Percentiles rank a stretch among this genome's conserved stretches.
phyloP scores from a whole-genome alignment of 768 basidiomycete genomes.

The Panaeolus papilionaceus region DNA sequence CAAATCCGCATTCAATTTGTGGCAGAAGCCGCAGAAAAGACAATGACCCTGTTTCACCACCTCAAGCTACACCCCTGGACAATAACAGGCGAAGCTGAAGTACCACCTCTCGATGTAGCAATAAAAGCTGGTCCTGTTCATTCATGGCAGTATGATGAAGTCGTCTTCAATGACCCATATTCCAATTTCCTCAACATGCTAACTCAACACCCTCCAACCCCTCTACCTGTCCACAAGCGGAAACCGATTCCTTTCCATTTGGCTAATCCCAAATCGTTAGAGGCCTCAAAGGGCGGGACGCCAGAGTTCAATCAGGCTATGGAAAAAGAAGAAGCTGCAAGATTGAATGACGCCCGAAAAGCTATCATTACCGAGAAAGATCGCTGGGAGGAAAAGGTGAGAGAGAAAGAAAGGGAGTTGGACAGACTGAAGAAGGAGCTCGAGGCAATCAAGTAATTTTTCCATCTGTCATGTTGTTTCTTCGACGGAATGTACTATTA shows the following conservation, averaged over 20 bases:
- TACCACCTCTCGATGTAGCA: conserved; percentile 70
- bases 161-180: conserved; percentile 95
- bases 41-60: conserved; percentile 87
- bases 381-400: conserved; percentile 66
- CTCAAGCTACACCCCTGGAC: conserved; percentile 96
- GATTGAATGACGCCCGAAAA: conserved; percentile 79
- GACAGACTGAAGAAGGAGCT: conserved; percentile 69
- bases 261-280: conserved; percentile 65
- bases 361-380: conserved; percentile 79
- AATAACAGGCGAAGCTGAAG: conserved; percentile 63
- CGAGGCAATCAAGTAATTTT: conserved; percentile 22
- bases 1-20: conserved; percentile 91
- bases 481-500: conserved; percentile 12
- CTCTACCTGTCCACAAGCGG: conserved; percentile 67
- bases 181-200: conserved; percentile 85
- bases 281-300: conserved; percentile 68
- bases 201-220: conserved; percentile 82
- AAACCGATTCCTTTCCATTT: conserved; percentile 77
- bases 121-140: conserved; percentile 81
- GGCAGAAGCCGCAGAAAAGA: conserved; percentile 89
- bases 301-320: conserved; percentile 88
- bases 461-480: neutral
- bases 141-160: conserved; percentile 99
- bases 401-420: conserved; percentile 85
- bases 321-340: conserved; percentile 86